Evolutionary conservation across 352 stramenopile species (phyloP), one percentile per base, ranked within the genome.

Genomic region (Phytophthora quininea): DNA sequence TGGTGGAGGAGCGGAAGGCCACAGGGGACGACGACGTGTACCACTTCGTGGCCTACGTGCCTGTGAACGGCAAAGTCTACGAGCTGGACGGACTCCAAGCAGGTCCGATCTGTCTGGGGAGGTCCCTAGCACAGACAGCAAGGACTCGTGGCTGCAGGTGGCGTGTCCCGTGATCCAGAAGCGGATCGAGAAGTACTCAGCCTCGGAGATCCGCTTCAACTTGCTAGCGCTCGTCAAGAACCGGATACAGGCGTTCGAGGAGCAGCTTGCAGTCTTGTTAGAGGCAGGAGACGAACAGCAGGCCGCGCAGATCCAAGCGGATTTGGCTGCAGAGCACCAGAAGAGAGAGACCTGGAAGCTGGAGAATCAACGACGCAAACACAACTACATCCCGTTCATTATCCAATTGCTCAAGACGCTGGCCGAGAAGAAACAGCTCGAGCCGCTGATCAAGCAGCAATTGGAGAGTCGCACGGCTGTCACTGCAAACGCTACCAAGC

Each of bases 311-410:
- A 73, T 93, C 31, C 73, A 90, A 64, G 62, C 58, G 19, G 74
- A 81, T 11, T 72, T 93, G 33, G 74, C 78, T 8, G 62, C 55
- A 6, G 85, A 93, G 59, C 61, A 79, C 33, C 73, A 82, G 15
- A 97, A 97, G 71, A 82, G 90, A 9, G 75, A 80, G 37, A 66
- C 89, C 46, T 98, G 92, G 91, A 68, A 75, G 48, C 73, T 93
- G 47, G 97, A 99, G 77, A 97, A 99, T 74, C 71, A 82, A 38
- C 89, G 95, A 9, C 93, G 97, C 54, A 97, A 96, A 70, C 96
- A 99, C 85, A 98, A 99, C 72, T 99, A 98, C 77, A 88, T 99
- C 50, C 97, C 97, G 45, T 96, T 99, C 47, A 96, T 97, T 63
- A 81, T 99, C 27, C 80, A 97, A 60, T 66, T 99, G 62, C 79